Base-by-base conservation (phyloP, 202 grass and related monocot species). In the Cymbopogon flexuosus region DNA sequence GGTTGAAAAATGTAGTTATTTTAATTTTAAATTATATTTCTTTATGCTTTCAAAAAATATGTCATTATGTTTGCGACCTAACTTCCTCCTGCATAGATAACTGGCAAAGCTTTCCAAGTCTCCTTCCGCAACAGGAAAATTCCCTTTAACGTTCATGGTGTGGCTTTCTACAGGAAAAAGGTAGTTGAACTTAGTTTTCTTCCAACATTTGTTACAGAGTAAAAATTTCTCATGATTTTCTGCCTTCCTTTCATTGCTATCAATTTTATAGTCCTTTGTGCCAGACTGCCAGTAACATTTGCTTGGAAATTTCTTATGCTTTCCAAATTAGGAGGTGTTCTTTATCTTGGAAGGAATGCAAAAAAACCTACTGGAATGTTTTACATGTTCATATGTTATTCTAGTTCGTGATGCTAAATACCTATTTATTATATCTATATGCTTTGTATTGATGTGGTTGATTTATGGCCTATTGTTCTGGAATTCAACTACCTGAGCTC, bases 141-240 rank as follows among this genome's bases (percentile, higher is more conserved):
- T 84, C 92, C 92, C 68, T 97, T 97, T 81, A 97, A 97, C 73
- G 10, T 92, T 77, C 95, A 97, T 75, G 95, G 95, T 54, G 95
- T 94, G 54, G 95, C 90, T 79, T 94, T 97, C 84, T 97, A 97
- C 76, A 87, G 92, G 81, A 97, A 97, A 89, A 97, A 97, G 95
- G 95, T 97, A 69, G 8, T 18, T 71, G 14, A 4, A 61, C 75
- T 84, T 67, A 75, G 2, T 87, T 67, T 61, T 78, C 61, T 51
- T 21, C 14, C 6, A 46, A 37, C 13, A 40, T 81, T 54, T 2
- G 4, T 68, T 35, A 16, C 14, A 61, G n/a, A 66, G 59, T 72
- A 76, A 10, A 46, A 64, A 70, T 64, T 79, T 88, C 52, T 69
- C 6, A 41, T 84, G 65, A 56, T 80, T 62, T 69, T 68, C 45